Evolutionary conservation across 2,329 filamentous ascomycete species (phyloP), one percentile per base, ranked within the genome.

Genomic region (Penicillium sp.): DNA sequence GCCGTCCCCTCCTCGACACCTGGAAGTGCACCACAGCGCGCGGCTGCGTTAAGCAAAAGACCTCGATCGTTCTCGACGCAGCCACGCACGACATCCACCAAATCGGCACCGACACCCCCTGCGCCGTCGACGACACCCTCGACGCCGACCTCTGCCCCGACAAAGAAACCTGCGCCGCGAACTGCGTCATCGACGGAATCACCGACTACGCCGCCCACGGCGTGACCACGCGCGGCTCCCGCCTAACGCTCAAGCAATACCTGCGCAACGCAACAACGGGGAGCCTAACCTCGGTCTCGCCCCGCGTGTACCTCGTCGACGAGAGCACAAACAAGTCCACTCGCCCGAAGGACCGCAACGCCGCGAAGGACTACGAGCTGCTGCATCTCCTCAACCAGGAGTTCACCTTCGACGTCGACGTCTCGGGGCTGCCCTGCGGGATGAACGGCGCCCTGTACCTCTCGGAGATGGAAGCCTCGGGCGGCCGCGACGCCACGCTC

Each of bases 391-490:
- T 85, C 48, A 86, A 86, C 75, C 84, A 89, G 71, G 88, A 91
- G 74, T 85, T 91, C 76, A 86, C 86, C 51, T 90, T 90, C 66
- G 88, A 90, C 59, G 88, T 90, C 23, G 88, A 91, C 72, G 85
- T 90, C 44, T 89, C 87, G 26, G 83, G 84, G 68, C 79, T 90
- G n/a, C 84, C 84, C 62, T 91, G 89, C 70, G 89, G 89, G 62
- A 79, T 91, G 66, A 91, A 91, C 76, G 88, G 88, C 55, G 88
- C 88, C 44, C 79, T 91, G 45, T 90, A 90, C 76, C 79, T 89
- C 41, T 78, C 83, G 8, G 81, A 84, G 68, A 89, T 90, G 87
- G 78, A 82, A 1, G 75, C 78, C 7, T 83, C 86, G 64, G 88
- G 88, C 63, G 87, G 86, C 63, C 79, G 78, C 67, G 84, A 81